A percentile compares a stretch with the other conserved stretches of the same genome.
Evolutionary conservation across 306 rosid genomes (phyloP).

Genomic region (Nissolia schottii): DNA sequence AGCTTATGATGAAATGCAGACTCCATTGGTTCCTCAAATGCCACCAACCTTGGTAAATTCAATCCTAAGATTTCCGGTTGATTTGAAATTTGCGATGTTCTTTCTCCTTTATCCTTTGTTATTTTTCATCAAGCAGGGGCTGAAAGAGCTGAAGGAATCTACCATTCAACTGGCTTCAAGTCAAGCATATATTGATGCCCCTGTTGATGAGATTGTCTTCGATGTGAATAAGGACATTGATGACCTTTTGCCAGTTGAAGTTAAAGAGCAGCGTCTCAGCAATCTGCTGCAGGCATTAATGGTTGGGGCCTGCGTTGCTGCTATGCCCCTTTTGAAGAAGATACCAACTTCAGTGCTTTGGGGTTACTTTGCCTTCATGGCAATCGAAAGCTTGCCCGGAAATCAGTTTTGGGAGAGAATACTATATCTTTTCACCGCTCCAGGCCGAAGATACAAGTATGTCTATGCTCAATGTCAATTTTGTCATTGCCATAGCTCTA

Average conservation of each 20-base stretch:
- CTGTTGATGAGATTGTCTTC: conserved; percentile 76
- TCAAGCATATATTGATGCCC: conserved; percentile 83
- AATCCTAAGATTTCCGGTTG: conserved; percentile 13
- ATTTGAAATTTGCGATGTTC: neutral
- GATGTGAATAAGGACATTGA: conserved; percentile 87
- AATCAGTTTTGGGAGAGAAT: conserved; percentile 97
- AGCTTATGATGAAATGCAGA: conserved; percentile 85
- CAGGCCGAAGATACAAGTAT: conserved; percentile 93
- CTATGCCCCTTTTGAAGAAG: conserved; percentile 91
- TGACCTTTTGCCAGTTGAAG: conserved; percentile 90
- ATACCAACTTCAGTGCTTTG: conserved; percentile 95
- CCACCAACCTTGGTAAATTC: conserved; percentile 73
- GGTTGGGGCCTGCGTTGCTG: conserved; percentile 82
- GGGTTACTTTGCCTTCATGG: conserved; percentile 99
- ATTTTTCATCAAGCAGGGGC: conserved; percentile 49
- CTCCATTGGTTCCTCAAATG: conserved; percentile 80
- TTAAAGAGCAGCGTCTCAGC: conserved; percentile 93
- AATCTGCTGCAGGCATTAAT: conserved; percentile 80
- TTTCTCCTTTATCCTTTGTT: conserved; percentile 14
- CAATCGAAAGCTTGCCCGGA: conserved; percentile 97
- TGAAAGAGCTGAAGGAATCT: conserved; percentile 81
- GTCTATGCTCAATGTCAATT: conserved; percentile 14
- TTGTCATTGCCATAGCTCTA: conserved; percentile 8
- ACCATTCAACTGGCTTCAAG: conserved; percentile 70
- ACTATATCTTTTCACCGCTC: conserved; percentile 86